Evolutionary conservation across 208 protist genomes (phyloP), one percentile per base, ranked within the genome.

Genomic region (Acanthamoeba royreba): DNA sequence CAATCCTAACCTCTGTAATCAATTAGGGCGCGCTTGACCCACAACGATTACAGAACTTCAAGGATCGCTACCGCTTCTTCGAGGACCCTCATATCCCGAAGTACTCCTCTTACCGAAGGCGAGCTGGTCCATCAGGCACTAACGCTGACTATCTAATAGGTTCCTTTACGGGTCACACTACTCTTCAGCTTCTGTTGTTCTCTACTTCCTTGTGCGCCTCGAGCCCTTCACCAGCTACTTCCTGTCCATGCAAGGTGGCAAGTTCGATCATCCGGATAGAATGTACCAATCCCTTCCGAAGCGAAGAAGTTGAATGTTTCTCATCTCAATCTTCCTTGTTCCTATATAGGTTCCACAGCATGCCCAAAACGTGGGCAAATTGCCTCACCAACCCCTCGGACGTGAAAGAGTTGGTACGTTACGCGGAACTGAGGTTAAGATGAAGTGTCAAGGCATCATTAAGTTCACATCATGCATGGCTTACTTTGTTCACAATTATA

Each of bases 151-250:
- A 8, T 38, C 63, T 74, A 98, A 15, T 98, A 98, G 69, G 28
- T 99, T 99, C 93, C 98, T 99, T 92, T 99, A 99, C 96, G 99
- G 99, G 86, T 99, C 99, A 33, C 99, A 99, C 96, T 99, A 99
- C 95, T 99, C 98, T 77, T 99, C 97, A 3, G 96, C 98, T 25
- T 98, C 98, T 3, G 97, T 99, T 28, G 98, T 98, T n/a, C 95
- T 99, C 22, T 99, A 99, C 96, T 99, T 98, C 95, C 95, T 99
- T 17, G 96, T 99, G 9, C 98, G 99, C 28, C 83, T 99, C 2
- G 99, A 99, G 97, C 99, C 99, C 49, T 99, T 99, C 97, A 99
- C 99, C 9, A 98, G 97, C 25, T 95, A 98, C 19, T 96, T 98
- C 85, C 74, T 97, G n/a, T 8, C 93, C 11, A 92, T 98, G 86